A percentile compares a stretch with the other conserved stretches of the same genome.
Conservation (phyloP, 2,329 filamentous ascomycete genomes). For the Aspergillus arachidicola region DNA sequence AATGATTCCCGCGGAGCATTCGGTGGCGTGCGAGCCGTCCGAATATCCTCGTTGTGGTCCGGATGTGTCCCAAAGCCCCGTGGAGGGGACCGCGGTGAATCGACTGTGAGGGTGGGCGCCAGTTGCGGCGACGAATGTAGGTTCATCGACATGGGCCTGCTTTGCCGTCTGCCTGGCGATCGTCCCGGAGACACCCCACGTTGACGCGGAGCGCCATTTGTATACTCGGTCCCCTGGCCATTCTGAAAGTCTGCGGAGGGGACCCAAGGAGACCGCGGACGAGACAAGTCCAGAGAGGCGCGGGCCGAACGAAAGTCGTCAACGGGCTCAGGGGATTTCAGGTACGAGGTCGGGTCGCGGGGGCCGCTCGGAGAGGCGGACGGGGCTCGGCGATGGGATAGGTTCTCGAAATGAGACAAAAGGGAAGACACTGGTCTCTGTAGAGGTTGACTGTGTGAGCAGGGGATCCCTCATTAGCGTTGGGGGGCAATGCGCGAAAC, state of each 20-base stretch:
- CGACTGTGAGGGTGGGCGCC: conserved; percentile 45
- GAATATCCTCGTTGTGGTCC: conserved; percentile 69
- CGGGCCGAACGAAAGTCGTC: conserved; percentile 36
- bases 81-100: conserved; percentile 48
- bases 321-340: conserved; percentile 34
- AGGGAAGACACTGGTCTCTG: conserved; percentile 53
- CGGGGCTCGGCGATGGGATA: conserved; percentile 40
- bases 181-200: conserved; percentile 53
- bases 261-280: conserved; percentile 43
- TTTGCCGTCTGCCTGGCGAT: conserved; percentile 63
- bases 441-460: conserved; percentile 15
- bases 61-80: conserved; percentile 44
- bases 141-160: conserved; percentile 48
- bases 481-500: conserved; percentile 20
- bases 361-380: conserved; percentile 30
- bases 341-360: conserved; percentile 31
- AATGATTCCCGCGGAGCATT: conserved; percentile 28
- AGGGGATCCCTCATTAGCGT: conserved; percentile 10
- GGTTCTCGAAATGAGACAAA: conserved; percentile 52
- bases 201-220: conserved; percentile 29
- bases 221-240: conserved; percentile 21
- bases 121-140: conserved; percentile 45
- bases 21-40: conserved; percentile 28
- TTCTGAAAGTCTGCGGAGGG: conserved; percentile 25
- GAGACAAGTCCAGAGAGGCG: conserved; percentile 47